Evolutionary conservation across 352 stramenopile genomes (phyloP), one percentile per base, ranked within the genome.

Genomic region (Globisporangium spinosum): DNA sequence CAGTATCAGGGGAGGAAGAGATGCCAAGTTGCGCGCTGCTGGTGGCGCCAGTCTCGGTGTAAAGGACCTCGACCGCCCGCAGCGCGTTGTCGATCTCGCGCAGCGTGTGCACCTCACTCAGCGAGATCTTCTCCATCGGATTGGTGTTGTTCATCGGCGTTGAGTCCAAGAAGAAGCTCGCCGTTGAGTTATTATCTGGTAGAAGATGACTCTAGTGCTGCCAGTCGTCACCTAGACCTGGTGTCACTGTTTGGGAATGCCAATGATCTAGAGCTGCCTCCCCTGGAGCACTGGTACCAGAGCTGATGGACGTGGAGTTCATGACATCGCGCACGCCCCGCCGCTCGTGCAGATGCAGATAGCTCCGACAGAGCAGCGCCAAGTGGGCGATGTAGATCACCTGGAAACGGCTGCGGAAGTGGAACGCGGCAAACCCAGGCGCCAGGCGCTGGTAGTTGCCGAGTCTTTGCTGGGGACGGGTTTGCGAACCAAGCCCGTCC

Each of bases 341-440:
- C 23, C 76, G 75, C 51, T 82, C 75, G 57, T 85, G 69, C 29
- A 85, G 51, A 51, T 85, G 77, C 15, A 85, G 12, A 23, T 78
- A 85, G 67, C 77, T 83, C 27, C 77, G 73, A 9, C 77, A 85
- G 9, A 85, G 64, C 8, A 77, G 45, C 47, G 70, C 25, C 3
- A 85, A 23, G 53, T 85, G 77, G n/a, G 70, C 59, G 29, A 83
- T 68, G 62, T 85, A 85, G 9, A 70, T 58, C 12, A 85, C 64
- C 1, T 75, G 71, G 13, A 63, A 49, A 12, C 77, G 77, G 23
- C 71, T 49, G 3, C 65, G 69, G 15, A 65, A 71, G 55, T 81
- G 71, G n/a, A 85, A 70, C n/a, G 76, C 56, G 0, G 73, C 75
- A 15, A 74, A 68, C 4, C 76, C 77, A 1, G 67, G 49, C 0